Evolutionary conservation across 2,329 filamentous ascomycete genomes (phyloP).

Genomic region (Pezicula radicicola): DNA sequence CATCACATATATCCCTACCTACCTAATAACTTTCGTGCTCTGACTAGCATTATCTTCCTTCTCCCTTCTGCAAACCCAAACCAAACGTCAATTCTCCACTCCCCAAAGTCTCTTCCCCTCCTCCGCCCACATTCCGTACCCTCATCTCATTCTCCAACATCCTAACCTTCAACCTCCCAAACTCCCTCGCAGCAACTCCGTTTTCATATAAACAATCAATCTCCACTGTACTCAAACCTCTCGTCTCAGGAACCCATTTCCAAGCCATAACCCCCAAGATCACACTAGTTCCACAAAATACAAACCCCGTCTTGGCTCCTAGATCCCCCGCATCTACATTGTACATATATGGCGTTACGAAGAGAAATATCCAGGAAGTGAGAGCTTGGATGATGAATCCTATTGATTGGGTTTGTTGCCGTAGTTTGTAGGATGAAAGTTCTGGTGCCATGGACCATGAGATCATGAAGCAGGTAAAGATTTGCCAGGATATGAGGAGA

Average conservation of each 20-base stretch:
- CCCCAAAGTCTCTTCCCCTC: too few relatives aligned
- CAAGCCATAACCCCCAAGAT: conserved; percentile 36
- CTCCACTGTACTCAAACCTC: conserved; percentile 41
- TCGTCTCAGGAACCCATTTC: conserved; percentile 50
- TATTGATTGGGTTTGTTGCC: conserved; percentile 17
- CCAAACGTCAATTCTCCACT: too few relatives aligned
- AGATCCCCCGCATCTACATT: conserved; percentile 34
- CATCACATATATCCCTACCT: too few relatives aligned
- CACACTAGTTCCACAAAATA: conserved; percentile 35
- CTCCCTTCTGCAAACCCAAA: too few relatives aligned
- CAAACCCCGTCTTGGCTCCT: conserved; percentile 36
- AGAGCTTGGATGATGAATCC: conserved; percentile 15
- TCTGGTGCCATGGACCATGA: conserved; percentile 16
- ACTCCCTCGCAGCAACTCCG: conserved; percentile 5
- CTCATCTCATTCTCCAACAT: not conserved
- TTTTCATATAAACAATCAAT: conserved; percentile 35
- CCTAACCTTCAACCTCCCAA: not conserved
- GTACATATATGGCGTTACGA: conserved; percentile 38
- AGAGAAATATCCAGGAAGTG: conserved; percentile 23
- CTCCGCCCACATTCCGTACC: too few relatives aligned
- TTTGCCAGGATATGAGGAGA: conserved; percentile 18
- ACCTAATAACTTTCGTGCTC: too few relatives aligned
- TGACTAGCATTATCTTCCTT: too few relatives aligned
- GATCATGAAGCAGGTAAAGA: conserved; percentile 9
- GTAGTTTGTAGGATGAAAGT: conserved; percentile 15